These are phyloP conservation scores for Davidsoniella eucalypti DNA, from an alignment of 2,329 filamentous ascomycete genomes.

Conservation along the genomic window DNA sequence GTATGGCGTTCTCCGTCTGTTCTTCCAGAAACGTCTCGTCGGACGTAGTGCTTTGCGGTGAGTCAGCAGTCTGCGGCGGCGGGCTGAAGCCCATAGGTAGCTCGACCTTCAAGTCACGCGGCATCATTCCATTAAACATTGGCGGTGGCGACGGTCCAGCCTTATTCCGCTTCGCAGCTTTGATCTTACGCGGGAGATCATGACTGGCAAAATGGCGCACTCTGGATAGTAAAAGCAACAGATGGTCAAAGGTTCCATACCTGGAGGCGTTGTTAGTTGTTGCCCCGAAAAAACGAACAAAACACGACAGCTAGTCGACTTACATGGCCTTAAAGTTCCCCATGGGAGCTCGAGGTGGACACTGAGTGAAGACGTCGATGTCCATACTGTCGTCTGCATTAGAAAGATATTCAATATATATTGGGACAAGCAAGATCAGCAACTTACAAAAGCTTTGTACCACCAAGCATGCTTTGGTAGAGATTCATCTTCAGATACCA, in stretches of 20 bases:
- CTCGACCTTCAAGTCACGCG: conserved; percentile 31
- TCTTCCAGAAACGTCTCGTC: conserved; percentile 44
- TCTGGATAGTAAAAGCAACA: conserved; percentile 66
- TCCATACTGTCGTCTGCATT: conserved; percentile 42
- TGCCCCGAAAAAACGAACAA: background rate
- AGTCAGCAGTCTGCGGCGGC: conserved; percentile 28
- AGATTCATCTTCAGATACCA: conserved; percentile 93
- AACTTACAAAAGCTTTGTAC: conserved; percentile 68
- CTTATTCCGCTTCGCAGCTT: conserved; percentile 27
- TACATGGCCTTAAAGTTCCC: conserved; percentile 59
- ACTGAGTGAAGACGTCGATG: conserved; percentile 68
- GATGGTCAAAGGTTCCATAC: conserved; percentile 78
- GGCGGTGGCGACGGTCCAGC: conserved; percentile 24
- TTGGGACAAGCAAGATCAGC: background rate
- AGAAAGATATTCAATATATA: conserved; percentile 13
- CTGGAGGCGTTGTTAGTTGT: conserved; percentile 24
- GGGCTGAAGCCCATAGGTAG: conserved; percentile 39
- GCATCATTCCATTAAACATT: conserved; percentile 39
- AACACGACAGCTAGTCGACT: conserved; percentile 18
- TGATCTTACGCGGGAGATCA: conserved; percentile 65
- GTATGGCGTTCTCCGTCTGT: conserved; percentile 51
- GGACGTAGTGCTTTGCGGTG: conserved; percentile 26
- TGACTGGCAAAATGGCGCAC: conserved; percentile 61
- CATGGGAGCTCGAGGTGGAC: conserved; percentile 67
- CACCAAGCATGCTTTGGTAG: conserved; percentile 79